phyloP scores from a whole-genome alignment of 192 early-diverging fungal genomes.

The Podila verticillata region DNA sequence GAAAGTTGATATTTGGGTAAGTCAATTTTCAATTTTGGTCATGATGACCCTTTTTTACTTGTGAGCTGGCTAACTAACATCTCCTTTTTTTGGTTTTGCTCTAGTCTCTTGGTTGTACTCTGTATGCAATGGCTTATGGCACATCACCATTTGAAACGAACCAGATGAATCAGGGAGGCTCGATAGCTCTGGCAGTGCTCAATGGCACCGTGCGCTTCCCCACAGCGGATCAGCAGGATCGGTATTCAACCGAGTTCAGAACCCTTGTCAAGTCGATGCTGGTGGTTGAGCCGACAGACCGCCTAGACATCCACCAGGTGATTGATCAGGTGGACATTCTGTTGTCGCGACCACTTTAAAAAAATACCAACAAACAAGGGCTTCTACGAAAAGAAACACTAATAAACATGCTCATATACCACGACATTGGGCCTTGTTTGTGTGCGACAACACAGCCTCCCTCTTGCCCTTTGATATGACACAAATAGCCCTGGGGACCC shows the following conservation, averaged over 20 bases:
- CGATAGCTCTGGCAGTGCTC: conserved; percentile 76
- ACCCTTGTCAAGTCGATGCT: conserved; percentile 71
- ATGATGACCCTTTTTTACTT: background rate
- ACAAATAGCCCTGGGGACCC: no score
- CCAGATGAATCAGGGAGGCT: conserved; percentile 71
- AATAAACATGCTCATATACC: no score
- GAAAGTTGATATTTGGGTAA: conserved; percentile 81
- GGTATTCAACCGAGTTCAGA: conserved; percentile 64
- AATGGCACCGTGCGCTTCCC: conserved; percentile 71
- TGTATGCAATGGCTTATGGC: conserved; percentile 78
- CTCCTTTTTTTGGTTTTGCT: background rate
- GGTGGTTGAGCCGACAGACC: conserved; percentile 61
- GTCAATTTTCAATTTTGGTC: background rate
- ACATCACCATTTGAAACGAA: conserved; percentile 77
- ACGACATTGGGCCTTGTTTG: no score
- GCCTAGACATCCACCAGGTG: conserved; percentile 71
- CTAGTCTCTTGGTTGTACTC: conserved; percentile 72
- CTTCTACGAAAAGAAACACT: no score
- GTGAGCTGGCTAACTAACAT: background rate
- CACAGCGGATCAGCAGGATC: conserved; percentile 27
- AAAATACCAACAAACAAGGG: no score
- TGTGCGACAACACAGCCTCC: no score
- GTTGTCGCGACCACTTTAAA: conserved; percentile 19
- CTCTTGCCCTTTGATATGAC: no score
- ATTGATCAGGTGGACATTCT: conserved; percentile 41